Evolutionary conservation across 495 filamentous ascomycete genomes (phyloP).

Genomic region (Usnea hakonensis): DNA sequence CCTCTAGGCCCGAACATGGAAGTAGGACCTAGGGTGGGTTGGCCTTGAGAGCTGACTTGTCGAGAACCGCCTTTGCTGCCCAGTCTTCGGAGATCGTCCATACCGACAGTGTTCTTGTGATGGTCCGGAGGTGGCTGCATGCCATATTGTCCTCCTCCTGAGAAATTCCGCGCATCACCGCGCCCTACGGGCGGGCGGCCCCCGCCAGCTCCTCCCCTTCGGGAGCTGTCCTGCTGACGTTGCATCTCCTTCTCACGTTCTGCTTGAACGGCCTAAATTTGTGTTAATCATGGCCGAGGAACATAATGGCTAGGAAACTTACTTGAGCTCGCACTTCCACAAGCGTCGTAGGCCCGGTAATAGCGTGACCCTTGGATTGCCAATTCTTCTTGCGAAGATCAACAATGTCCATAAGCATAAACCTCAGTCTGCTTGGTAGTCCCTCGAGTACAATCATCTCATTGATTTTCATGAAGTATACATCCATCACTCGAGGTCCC

Average conservation of each 20-base stretch:
- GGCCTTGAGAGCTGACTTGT: slow-evolving; percentile 50
- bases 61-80: slow-evolving; percentile 52
- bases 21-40: slow-evolving; percentile 57
- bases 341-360: slow-evolving; percentile 95
- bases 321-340: slow-evolving; percentile 83
- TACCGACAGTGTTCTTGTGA: slow-evolving; percentile 70
- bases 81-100: slow-evolving; percentile 81
- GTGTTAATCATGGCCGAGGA: slow-evolving; percentile 18
- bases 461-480: slow-evolving; percentile 86
- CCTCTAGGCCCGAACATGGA: slow-evolving; percentile 71
- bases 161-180: slow-evolving; percentile 78
- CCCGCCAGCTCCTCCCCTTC: slow-evolving; percentile 44
- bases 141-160: slow-evolving; percentile 49
- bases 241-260: slow-evolving; percentile 53
- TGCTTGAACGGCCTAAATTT: slow-evolving; percentile 58
- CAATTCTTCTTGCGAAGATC: slow-evolving; percentile 71
- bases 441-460: slow-evolving; percentile 65
- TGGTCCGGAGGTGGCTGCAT: slow-evolving; percentile 62
- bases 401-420: slow-evolving; percentile 93
- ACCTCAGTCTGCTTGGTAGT: slow-evolving; percentile 78
- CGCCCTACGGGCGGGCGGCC: slow-evolving; percentile 65
- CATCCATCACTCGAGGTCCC: slow-evolving; percentile 75
- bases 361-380: slow-evolving; percentile 69
- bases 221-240: slow-evolving; percentile 38
- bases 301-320: slow-evolving; percentile 24